phyloP scores from a whole-genome alignment of 148 eudicot genomes.

The Dysphania ambrosioides region DNA sequence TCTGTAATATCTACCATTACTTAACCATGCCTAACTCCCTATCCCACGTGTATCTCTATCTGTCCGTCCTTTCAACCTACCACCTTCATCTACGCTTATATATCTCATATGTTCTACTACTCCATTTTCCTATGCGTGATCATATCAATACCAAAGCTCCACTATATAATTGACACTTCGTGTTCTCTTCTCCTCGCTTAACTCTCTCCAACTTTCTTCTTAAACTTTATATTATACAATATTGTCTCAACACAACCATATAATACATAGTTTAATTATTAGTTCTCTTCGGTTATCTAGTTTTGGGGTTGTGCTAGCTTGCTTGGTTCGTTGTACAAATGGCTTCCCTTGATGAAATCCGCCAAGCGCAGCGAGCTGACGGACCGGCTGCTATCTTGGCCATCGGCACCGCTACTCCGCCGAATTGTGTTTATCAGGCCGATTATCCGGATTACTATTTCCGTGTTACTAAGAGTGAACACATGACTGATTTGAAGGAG shows the following conservation, averaged over 20 bases:
- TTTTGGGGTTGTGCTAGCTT: background rate
- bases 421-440: slow-evolving; percentile 26
- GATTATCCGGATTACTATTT: slow-evolving; percentile 31
- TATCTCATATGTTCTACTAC: background rate
- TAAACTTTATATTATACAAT: too few relatives aligned
- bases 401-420: slow-evolving; percentile 23
- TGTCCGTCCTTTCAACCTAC: slow-evolving; percentile 28
- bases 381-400: slow-evolving; percentile 28
- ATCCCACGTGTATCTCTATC: slow-evolving; percentile 20
- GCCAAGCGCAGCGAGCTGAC: slow-evolving; percentile 34
- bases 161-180: too few relatives aligned
- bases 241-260: background rate
- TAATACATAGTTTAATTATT: background rate
- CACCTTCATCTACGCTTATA: slow-evolving; percentile 11
- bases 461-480: slow-evolving; percentile 29
- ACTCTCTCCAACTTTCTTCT: background rate
- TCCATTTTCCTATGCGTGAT: too few relatives aligned
- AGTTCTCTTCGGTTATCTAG: background rate
- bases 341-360: slow-evolving; percentile 20
- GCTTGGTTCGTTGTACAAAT: background rate
- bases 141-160: too few relatives aligned
- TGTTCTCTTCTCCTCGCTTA: background rate
- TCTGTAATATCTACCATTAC: background rate
- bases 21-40: background rate
- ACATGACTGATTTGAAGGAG: slow-evolving; percentile 31